phyloP scores from a whole-genome alignment of 1,139 yeast species.

The Candida sojae region DNA sequence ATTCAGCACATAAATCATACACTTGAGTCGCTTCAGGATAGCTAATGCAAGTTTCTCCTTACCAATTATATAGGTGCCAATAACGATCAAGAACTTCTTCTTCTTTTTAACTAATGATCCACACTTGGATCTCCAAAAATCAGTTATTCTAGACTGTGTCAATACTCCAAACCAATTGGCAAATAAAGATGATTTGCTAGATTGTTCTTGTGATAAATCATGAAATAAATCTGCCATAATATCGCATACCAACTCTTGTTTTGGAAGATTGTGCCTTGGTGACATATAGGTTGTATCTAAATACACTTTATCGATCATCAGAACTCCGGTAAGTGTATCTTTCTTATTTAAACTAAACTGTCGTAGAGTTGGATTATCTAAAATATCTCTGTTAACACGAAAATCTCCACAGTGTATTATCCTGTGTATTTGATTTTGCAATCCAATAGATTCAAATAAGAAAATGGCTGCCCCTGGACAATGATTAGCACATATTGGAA shows the following conservation, averaged over 20 bases:
- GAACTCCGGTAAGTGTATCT: conserved; percentile 1
- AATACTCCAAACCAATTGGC: conserved; percentile 41
- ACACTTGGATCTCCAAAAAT: conserved; percentile 24
- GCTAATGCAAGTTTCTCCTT: conserved; percentile 81
- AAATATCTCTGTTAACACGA: conserved; percentile 58
- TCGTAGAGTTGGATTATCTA: conserved; percentile 32
- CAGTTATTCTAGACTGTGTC: conserved; percentile 48
- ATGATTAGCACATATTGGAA: conserved; percentile 82
- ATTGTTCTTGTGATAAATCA: conserved; percentile 30
- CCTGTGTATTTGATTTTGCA: conserved; percentile 25
- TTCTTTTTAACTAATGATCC: conserved; percentile 17
- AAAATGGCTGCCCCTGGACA: conserved; percentile 94
- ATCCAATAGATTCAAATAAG: conserved; percentile 57
- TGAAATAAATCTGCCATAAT: conserved; percentile 57
- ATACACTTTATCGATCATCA: conserved; percentile 54
- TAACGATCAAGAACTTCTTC: conserved; percentile 57
- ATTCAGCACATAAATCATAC: conserved; percentile 55
- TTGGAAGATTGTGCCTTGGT: conserved; percentile 74
- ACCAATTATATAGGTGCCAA: conserved; percentile 93
- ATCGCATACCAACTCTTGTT: conserved; percentile 67
- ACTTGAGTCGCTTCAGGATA: conserved; percentile 56
- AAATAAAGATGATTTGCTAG: conserved; percentile 26
- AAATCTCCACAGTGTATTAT: conserved; percentile 92
- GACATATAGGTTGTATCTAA: conserved; percentile 88
- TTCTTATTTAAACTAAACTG: conserved; percentile 30